Percentiles rank a stretch among this genome's conserved stretches.
Conservation (phyloP, 2,329 filamentous ascomycete species). For the Talaromyces albobiverticillius region DNA sequence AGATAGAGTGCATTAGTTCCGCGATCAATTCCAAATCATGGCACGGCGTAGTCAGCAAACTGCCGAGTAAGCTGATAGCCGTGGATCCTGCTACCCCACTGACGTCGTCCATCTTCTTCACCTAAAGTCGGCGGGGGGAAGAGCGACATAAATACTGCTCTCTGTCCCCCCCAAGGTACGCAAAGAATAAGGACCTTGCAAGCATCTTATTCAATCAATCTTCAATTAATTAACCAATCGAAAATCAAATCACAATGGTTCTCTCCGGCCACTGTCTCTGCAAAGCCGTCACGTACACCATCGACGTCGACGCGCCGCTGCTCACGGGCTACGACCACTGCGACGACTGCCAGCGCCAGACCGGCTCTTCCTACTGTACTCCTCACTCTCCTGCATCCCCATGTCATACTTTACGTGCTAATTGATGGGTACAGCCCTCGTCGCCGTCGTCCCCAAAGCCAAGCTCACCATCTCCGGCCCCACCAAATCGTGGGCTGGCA, state of each 20-base stretch:
- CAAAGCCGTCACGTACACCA: constrained; percentile 68
- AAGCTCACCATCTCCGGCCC: constrained; percentile 63
- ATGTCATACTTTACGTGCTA: not conserved
- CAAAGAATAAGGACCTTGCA: too few species aligned
- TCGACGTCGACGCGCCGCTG: constrained; percentile 42
- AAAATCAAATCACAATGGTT: constrained; percentile 59
- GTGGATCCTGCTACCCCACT: too few species aligned
- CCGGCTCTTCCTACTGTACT: constrained; percentile 62
- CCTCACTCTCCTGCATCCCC: not conserved
- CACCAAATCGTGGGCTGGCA: constrained; percentile 62
- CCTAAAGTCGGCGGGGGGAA: too few species aligned
- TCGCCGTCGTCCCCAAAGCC: constrained; percentile 64
- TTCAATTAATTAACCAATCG: too few species aligned
- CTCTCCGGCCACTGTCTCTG: constrained; percentile 69
- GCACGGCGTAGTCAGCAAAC: too few species aligned
- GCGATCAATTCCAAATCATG: too few species aligned
- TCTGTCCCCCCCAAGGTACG: too few species aligned
- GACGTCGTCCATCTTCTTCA: too few species aligned
- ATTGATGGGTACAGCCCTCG: constrained; percentile 52
- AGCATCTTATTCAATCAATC: too few species aligned
- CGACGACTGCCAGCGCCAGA: constrained; percentile 70
- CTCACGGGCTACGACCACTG: constrained; percentile 66
- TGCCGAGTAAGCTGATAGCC: too few species aligned
- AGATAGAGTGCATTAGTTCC: too few species aligned
- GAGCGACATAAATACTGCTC: too few species aligned